Evolutionary conservation across 371 early-diverging fungal genomes (phyloP).

Genomic region (Capillidium rhysosporum): DNA sequence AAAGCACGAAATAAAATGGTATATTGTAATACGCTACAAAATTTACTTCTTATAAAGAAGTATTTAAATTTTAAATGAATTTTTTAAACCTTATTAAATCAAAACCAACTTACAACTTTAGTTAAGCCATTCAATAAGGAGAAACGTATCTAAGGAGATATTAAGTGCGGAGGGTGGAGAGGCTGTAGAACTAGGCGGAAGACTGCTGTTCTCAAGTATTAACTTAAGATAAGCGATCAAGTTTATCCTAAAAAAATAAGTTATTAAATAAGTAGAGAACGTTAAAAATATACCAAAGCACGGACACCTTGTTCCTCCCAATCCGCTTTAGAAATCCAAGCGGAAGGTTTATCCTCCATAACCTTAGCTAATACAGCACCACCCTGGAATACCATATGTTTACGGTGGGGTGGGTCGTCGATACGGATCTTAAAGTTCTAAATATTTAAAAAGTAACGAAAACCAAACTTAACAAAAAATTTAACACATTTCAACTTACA

Average conservation of each 20-base stretch:
- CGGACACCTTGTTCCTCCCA: conserved; percentile 83
- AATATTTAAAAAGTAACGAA: not conserved
- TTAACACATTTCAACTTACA: conserved; percentile 26
- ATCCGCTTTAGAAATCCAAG: conserved; percentile 89
- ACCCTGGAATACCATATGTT: conserved; percentile 95
- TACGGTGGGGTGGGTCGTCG: conserved; percentile 93
- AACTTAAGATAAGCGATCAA: not conserved
- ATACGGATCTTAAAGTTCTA: conserved; percentile 94
- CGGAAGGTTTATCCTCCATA: conserved; percentile 73
- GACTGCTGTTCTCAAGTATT: too few species aligned
- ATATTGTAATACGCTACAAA: too few species aligned
- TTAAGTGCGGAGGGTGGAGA: too few species aligned
- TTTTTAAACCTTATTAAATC: too few species aligned
- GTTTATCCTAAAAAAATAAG: not conserved
- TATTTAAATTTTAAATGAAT: too few species aligned
- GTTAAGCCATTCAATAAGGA: too few species aligned
- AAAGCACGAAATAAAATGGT: too few species aligned
- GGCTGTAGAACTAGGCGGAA: too few species aligned
- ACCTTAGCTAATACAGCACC: conserved; percentile 94
- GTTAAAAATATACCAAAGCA: conserved; percentile 37
- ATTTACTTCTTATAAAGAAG: too few species aligned
- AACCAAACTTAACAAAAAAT: not conserved
- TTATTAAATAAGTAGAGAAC: not conserved
- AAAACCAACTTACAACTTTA: too few species aligned
- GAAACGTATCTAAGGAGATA: too few species aligned